Evolutionary conservation across 352 stramenopile genomes (phyloP).

Genomic region (Phytophthora idaei): DNA sequence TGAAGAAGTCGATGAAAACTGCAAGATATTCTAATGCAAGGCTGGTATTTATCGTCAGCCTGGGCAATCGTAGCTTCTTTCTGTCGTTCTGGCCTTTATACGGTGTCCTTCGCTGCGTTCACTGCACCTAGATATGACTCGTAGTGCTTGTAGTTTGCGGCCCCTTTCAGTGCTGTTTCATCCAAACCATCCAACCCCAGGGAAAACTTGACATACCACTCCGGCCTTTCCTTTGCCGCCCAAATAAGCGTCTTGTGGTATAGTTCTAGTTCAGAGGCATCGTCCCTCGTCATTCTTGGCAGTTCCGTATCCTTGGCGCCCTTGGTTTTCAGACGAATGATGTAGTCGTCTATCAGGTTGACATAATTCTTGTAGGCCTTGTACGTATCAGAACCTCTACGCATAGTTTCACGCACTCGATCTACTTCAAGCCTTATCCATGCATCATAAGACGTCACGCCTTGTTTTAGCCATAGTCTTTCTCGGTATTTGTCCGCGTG

Average conservation of each 20-base stretch:
- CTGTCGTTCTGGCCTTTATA: too few species aligned
- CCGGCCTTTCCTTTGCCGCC: conserved; percentile 6
- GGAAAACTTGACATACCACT: conserved; percentile 14
- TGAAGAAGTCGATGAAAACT: too few species aligned
- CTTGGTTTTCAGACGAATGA: conserved; percentile 1
- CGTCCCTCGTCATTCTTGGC: conserved; percentile 10
- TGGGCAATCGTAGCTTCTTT: too few species aligned
- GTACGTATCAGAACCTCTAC: neutral
- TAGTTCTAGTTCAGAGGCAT: neutral
- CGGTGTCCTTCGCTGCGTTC: too few species aligned
- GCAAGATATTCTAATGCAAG: too few species aligned
- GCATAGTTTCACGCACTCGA: too few species aligned
- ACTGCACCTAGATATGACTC: conserved; percentile 6
- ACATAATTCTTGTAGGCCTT: conserved; percentile 14
- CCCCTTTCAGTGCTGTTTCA: conserved; percentile 8
- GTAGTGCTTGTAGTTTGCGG: conserved; percentile 15
- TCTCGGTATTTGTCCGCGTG: conserved; percentile 1
- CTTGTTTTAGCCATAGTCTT: conserved; percentile 15
- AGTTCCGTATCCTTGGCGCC: too few species aligned
- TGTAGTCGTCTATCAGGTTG: conserved; percentile 15
- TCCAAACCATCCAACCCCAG: conserved; percentile 16
- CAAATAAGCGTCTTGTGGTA: conserved; percentile 14
- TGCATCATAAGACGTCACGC: neutral
- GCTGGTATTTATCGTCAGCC: too few species aligned
- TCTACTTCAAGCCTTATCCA: conserved; percentile 10